Percentiles rank a stretch among this genome's conserved stretches.
Evolutionary conservation across 176 grass and related monocot species (phyloP).

Genomic region (Stipa capillata): DNA sequence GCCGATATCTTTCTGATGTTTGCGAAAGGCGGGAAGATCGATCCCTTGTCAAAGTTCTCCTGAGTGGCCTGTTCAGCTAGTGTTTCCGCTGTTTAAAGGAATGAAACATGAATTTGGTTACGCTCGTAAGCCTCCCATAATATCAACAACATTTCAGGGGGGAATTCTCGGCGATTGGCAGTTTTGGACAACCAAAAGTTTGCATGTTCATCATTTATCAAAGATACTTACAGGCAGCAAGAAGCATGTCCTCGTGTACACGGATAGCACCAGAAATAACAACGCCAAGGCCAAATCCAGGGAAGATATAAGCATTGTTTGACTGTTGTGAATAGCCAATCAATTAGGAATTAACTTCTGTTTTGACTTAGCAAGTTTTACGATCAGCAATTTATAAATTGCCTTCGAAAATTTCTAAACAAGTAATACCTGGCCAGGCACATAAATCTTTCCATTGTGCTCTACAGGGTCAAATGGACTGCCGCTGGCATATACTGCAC

Average conservation of each 20-base stretch:
- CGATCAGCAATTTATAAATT: background rate
- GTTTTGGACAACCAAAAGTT: background rate
- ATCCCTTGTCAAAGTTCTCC: conserved; percentile 63
- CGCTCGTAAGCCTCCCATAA: background rate
- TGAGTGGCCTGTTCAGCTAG: conserved; percentile 69
- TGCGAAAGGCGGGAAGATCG: conserved; percentile 87
- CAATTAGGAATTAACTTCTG: conserved; percentile 12
- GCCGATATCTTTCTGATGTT: conserved; percentile 93
- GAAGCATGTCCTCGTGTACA: conserved; percentile 94
- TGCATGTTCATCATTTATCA: background rate
- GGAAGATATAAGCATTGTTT: conserved; percentile 99
- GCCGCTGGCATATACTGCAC: conserved; percentile 92
- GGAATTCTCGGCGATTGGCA: background rate
- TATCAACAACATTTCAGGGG: background rate
- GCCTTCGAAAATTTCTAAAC: background rate
- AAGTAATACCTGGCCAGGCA: conserved; percentile 78
- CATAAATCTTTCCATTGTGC: conserved; percentile 55
- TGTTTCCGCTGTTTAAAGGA: conserved; percentile 56
- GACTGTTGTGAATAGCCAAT: conserved; percentile 33
- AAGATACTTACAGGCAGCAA: conserved; percentile 83
- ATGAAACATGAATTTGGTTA: too few relatives aligned
- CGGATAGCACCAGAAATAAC: conserved; percentile 82
- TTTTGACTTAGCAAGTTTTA: background rate
- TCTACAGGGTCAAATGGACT: conserved; percentile 94
- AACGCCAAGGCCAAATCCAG: conserved; percentile 87